Percentiles rank a stretch among this genome's conserved stretches.
phyloP scores from a whole-genome alignment of 2,329 filamentous ascomycete species.

The Colletotrichum tropicale region DNA sequence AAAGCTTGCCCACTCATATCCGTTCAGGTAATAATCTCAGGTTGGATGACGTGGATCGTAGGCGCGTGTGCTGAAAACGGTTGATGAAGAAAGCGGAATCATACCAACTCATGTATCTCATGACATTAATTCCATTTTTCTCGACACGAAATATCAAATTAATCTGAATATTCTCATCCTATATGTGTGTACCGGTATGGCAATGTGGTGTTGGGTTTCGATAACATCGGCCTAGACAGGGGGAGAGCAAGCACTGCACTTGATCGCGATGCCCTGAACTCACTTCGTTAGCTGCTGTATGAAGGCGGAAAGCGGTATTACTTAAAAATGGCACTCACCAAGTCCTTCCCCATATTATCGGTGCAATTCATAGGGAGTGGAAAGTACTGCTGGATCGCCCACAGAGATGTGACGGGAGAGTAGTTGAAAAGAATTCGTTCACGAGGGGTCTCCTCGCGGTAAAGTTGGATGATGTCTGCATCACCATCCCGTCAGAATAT shows the following conservation, averaged over 20 bases:
- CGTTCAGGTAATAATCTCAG: neutral
- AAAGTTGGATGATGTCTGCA: conserved; percentile 8
- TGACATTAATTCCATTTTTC: neutral
- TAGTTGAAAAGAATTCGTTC: conserved; percentile 14
- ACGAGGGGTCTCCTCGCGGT: conserved; percentile 1
- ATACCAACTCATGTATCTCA: neutral
- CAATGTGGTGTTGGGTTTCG: neutral
- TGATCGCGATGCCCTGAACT: neutral
- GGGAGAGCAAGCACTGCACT: neutral
- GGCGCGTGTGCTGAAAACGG: neutral
- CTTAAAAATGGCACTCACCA: neutral
- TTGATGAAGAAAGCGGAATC: neutral
- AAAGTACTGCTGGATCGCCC: conserved; percentile 16
- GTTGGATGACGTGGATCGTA: neutral
- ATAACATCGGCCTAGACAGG: neutral
- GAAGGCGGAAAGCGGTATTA: neutral
- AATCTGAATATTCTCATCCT: neutral
- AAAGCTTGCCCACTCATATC: neutral
- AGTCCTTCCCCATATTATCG: neutral
- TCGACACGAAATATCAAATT: neutral
- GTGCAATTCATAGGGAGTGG: neutral
- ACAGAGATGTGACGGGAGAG: neutral
- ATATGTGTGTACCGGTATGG: neutral
- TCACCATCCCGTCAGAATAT: neutral
- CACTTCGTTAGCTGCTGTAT: neutral